Evolutionary conservation across 805 yeast species (phyloP).

Genomic region (Clavispora asparagi): DNA sequence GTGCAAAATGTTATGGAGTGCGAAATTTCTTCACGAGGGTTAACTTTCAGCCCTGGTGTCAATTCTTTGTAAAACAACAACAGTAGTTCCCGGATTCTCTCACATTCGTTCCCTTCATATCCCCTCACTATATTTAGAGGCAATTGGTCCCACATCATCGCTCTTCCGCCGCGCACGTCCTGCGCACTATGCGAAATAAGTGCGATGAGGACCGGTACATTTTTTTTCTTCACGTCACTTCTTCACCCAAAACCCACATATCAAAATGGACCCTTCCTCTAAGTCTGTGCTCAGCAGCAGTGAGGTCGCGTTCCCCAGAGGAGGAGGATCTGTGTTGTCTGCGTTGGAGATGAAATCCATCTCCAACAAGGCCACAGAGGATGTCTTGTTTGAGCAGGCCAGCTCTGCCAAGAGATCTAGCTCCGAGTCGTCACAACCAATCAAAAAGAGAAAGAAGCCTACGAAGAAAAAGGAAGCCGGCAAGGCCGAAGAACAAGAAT

Average conservation of each 20-base stretch:
- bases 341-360: slow-evolving; percentile 91
- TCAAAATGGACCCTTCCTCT: slow-evolving; percentile 14
- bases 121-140: neutral
- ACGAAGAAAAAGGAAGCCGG: slow-evolving; percentile 13
- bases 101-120: neutral
- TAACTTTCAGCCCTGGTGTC: too few species aligned
- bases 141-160: too few species aligned
- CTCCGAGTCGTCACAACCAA: slow-evolving; percentile 21
- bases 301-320: slow-evolving; percentile 85
- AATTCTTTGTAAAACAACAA: too few species aligned
- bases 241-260: slow-evolving; percentile 1
- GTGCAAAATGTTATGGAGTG: too few species aligned
- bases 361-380: slow-evolving; percentile 86
- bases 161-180: neutral
- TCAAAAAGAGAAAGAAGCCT: slow-evolving; percentile 21
- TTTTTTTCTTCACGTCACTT: slow-evolving; percentile 1
- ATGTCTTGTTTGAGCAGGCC: slow-evolving; percentile 68
- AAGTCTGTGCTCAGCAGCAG: slow-evolving; percentile 32
- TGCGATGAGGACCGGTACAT: slow-evolving; percentile 3
- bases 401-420: slow-evolving; percentile 22
- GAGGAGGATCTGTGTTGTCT: slow-evolving; percentile 82
- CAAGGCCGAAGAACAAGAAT: slow-evolving; percentile 24
- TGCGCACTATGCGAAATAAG: neutral
- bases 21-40: too few species aligned
- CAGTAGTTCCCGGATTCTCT: too few species aligned